Percentiles rank a stretch among this genome's conserved stretches.
Evolutionary conservation across 1,284 basidiomycete species (phyloP).

Genomic region (Inonotus hispidus): DNA sequence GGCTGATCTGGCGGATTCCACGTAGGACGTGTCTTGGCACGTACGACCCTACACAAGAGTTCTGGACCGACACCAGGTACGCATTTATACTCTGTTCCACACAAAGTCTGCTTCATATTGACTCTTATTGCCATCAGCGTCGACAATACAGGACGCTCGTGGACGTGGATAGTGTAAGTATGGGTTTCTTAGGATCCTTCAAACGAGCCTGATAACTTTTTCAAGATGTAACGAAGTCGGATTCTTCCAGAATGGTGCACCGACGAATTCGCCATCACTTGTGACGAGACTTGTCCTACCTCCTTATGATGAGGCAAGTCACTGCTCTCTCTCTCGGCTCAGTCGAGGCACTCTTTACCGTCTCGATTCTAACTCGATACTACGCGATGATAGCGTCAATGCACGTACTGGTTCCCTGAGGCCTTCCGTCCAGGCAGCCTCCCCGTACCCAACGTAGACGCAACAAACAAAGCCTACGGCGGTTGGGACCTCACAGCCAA

Average conservation of each 20-base stretch:
- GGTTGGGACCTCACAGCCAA: conserved; percentile 59
- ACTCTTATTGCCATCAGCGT: conserved; percentile 23
- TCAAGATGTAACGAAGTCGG: conserved; percentile 65
- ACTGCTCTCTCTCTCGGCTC: neutral
- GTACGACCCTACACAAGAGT: conserved; percentile 42
- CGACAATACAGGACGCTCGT: conserved; percentile 48
- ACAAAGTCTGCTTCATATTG: neutral
- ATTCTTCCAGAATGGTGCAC: conserved; percentile 57
- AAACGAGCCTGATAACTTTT: neutral
- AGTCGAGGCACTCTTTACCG: neutral
- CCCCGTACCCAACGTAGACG: conserved; percentile 32
- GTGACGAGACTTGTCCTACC: conserved; percentile 59
- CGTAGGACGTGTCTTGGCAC: conserved; percentile 51
- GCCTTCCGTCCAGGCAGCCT: conserved; percentile 39
- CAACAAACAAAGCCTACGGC: conserved; percentile 45
- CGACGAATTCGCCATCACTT: conserved; percentile 43
- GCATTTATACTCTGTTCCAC: neutral
- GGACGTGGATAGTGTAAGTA: conserved; percentile 55
- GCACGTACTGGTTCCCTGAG: conserved; percentile 52
- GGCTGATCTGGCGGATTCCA: neutral
- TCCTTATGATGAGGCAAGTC: conserved; percentile 47
- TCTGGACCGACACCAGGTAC: conserved; percentile 43
- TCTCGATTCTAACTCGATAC: neutral
- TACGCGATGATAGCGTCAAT: conserved; percentile 45
- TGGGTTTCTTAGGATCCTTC: neutral